phyloP scores from a whole-genome alignment of 73 alveolate species.

The Paramecium caudatum region DNA sequence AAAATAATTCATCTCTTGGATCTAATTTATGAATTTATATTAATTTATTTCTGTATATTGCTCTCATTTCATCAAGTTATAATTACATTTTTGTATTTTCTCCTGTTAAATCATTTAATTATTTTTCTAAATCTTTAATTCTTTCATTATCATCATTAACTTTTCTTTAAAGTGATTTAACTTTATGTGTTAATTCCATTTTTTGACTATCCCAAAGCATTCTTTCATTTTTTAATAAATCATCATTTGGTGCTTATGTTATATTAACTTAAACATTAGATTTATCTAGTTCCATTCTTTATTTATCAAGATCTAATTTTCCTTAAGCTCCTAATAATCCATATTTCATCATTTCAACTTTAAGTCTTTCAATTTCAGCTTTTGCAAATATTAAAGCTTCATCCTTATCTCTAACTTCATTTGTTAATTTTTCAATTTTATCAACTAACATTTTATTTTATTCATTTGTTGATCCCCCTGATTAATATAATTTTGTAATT shows the following conservation, averaged over 20 bases:
- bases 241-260: conserved; percentile 74
- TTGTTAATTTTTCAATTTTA: conserved; percentile 80
- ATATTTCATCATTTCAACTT: conserved; percentile 84
- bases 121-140: conserved; percentile 89
- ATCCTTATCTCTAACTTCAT: conserved; percentile 77
- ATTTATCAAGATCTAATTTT: conserved; percentile 81
- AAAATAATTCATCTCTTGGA: conserved; percentile 95
- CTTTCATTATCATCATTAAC: conserved; percentile 96
- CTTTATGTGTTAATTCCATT: conserved; percentile 84
- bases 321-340: conserved; percentile 81
- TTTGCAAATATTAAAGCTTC: conserved; percentile 87
- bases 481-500: conserved; percentile 73
- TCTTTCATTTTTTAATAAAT: conserved; percentile 78
- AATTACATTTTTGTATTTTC: conserved; percentile 90
- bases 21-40: conserved; percentile 80
- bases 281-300: conserved; percentile 84
- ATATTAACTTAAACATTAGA: conserved; percentile 74
- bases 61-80: conserved; percentile 96
- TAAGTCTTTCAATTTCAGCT: conserved; percentile 90
- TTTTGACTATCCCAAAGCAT: conserved; percentile 87
- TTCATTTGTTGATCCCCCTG: conserved; percentile 79
- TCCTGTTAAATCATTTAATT: conserved; percentile 89
- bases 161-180: conserved; percentile 93
- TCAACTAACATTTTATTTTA: conserved; percentile 68
- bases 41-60: conserved; percentile 89